phyloP scores from a whole-genome alignment of 257 asterid genomes.

The Capsicum rhomboideum region DNA sequence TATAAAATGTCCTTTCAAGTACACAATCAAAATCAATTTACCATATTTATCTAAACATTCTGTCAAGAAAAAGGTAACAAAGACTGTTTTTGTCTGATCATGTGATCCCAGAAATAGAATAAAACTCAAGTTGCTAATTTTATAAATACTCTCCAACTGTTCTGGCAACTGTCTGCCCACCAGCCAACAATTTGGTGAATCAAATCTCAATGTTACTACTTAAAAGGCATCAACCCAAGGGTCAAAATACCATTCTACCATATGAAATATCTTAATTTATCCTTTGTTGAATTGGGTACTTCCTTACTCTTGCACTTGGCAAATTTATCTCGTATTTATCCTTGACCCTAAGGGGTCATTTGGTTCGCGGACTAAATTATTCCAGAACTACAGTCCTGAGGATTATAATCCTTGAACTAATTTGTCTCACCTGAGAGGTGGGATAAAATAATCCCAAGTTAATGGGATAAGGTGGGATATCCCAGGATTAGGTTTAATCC shows the following conservation, averaged over 20 bases:
- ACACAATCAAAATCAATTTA: not conserved
- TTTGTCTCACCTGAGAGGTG: no score
- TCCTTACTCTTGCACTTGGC: not conserved
- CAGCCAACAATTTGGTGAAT: not conserved
- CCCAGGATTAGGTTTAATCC: no score
- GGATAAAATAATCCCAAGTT: no score
- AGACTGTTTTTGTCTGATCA: not conserved
- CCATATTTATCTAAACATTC: not conserved
- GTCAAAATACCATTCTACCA: not conserved
- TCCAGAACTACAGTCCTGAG: no score
- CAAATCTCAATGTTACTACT: not conserved
- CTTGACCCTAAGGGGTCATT: no score
- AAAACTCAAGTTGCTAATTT: not conserved
- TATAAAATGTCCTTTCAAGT: not conserved
- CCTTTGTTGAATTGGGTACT: not conserved
- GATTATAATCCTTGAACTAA: no score
- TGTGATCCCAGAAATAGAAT: not conserved
- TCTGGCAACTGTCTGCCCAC: not conserved
- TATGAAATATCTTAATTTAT: not conserved
- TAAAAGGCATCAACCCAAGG: not conserved
- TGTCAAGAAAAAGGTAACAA: not conserved
- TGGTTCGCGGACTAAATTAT: no score
- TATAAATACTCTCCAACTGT: not conserved
- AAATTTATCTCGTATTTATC: no score
- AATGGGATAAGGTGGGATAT: no score